Evolutionary conservation across 2,329 filamentous ascomycete genomes (phyloP).

Genomic region (Ceratocystis colombiana): DNA sequence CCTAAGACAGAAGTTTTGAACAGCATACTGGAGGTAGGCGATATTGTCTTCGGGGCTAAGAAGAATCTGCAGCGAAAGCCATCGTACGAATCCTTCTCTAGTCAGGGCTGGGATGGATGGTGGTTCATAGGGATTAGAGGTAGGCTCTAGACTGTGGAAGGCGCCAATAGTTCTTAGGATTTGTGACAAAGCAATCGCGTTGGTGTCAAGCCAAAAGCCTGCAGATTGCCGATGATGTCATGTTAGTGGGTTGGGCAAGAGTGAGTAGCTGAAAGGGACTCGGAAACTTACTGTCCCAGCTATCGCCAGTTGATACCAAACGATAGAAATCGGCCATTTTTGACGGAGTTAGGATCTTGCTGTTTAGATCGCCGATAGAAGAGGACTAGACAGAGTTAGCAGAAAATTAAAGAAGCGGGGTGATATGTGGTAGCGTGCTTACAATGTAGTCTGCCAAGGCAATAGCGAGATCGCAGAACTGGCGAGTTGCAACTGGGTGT

Average conservation of each 20-base stretch:
- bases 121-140: conserved; percentile 58
- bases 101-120: conserved; percentile 79
- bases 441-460: conserved; percentile 24
- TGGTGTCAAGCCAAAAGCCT: conserved; percentile 68
- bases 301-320: conserved; percentile 50
- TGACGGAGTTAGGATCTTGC: conserved; percentile 47
- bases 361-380: conserved; percentile 48
- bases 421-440: background rate
- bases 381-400: conserved; percentile 37
- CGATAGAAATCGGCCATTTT: conserved; percentile 72
- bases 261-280: conserved; percentile 9
- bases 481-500: conserved; percentile 17
- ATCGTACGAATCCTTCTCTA: conserved; percentile 74
- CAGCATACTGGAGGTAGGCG: conserved; percentile 68
- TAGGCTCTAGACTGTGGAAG: conserved; percentile 74
- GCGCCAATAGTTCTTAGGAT: conserved; percentile 90
- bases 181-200: conserved; percentile 67
- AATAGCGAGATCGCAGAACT: conserved; percentile 23
- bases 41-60: conserved; percentile 83
- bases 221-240: conserved; percentile 21
- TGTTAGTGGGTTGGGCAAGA: background rate
- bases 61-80: conserved; percentile 85
- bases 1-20: conserved; percentile 63
- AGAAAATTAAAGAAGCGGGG: background rate
- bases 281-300: conserved; percentile 53